Percentiles rank a stretch among this genome's conserved stretches.
Conservation (phyloP, 2,329 filamentous ascomycete species). For the Talaromyces sp. region DNA sequence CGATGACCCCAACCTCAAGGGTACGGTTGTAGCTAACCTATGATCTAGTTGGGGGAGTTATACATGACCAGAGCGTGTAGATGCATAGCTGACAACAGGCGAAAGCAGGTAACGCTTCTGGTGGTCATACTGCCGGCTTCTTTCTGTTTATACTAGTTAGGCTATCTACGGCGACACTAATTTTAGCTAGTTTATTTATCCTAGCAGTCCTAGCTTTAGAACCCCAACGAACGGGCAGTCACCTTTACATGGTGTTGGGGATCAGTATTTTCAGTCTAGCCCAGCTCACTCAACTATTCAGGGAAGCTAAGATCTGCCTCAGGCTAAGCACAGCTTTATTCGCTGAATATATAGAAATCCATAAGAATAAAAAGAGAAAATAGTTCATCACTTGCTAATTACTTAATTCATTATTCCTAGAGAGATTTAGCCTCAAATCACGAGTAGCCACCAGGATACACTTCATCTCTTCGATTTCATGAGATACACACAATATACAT, state of each 20-base stretch:
- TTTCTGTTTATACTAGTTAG: too few relatives aligned
- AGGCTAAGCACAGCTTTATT: neutral
- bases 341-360: neutral
- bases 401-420: too few relatives aligned
- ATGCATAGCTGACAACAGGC: neutral
- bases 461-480: conserved; percentile 13
- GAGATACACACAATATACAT: neutral
- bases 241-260: neutral
- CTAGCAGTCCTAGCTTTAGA: too few relatives aligned
- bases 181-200: too few relatives aligned
- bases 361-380: neutral
- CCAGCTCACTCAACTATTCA: neutral
- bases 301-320: neutral
- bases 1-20: neutral
- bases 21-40: neutral
- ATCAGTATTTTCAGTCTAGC: neutral
- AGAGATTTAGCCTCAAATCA: too few relatives aligned
- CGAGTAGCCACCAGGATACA: conserved; percentile 8
- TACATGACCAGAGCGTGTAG: neutral
- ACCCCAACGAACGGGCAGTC: neutral
- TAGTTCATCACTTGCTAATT: neutral
- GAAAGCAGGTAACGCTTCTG: neutral
- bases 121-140: too few relatives aligned
- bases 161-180: too few relatives aligned
- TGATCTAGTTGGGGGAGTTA: neutral